Conservation (phyloP, 176 grass and related monocot genomes). For the Aegilops umbellulata region DNA sequence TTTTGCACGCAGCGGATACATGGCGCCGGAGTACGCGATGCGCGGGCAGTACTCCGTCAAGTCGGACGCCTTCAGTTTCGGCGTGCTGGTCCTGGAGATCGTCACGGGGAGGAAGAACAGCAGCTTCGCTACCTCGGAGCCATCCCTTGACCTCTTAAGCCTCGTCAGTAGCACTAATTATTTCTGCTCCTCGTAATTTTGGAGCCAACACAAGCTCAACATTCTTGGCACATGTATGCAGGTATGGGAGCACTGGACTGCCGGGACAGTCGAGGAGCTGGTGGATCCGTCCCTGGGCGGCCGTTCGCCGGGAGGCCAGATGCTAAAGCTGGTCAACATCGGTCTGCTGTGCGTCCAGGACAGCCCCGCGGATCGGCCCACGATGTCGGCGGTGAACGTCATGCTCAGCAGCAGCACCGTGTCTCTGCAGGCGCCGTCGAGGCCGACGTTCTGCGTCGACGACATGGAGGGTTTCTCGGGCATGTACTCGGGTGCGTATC, state of each 20-base stretch:
- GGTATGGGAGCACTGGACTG: constrained; percentile 57
- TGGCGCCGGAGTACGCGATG: constrained; percentile 51
- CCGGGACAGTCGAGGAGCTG: constrained; percentile 25
- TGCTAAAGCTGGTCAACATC: constrained; percentile 42
- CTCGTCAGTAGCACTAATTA: constrained; percentile 21
- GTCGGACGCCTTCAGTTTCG: constrained; percentile 56
- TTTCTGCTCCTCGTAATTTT: background rate
- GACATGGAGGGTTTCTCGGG: background rate
- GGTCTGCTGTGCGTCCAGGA: constrained; percentile 73
- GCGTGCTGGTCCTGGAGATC: constrained; percentile 57
- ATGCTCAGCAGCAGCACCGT: constrained; percentile 52
- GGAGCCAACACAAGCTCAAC: background rate
- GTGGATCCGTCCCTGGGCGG: constrained; percentile 18
- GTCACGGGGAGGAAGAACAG: constrained; percentile 50
- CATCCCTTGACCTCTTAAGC: constrained; percentile 39
- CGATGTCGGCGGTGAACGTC: constrained; percentile 44
- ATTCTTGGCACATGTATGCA: background rate
- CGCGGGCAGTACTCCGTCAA: constrained; percentile 54
- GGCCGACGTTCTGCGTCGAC: constrained; percentile 48
- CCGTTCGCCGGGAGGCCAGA: constrained; percentile 5
- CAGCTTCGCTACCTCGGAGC: background rate
- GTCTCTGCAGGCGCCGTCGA: constrained; percentile 35
- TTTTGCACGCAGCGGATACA: constrained; percentile 31
- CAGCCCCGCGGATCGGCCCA: constrained; percentile 38
- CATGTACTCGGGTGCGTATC: background rate